Evolutionary conservation across 108 stramenopile species (phyloP).

Genomic region (Pseudonitzschia multiseries): DNA sequence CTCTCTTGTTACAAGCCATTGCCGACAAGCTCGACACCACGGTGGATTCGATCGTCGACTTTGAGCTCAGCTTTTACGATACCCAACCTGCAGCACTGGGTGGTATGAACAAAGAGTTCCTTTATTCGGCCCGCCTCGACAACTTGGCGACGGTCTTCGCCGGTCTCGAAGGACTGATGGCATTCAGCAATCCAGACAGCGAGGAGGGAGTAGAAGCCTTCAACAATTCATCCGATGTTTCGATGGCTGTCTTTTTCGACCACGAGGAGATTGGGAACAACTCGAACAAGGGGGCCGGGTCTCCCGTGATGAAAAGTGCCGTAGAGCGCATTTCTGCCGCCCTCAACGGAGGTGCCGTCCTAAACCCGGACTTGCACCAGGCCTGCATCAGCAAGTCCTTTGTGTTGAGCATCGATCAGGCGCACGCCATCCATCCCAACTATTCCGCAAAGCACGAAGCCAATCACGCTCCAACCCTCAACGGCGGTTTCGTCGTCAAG

Average conservation of each 20-base stretch:
- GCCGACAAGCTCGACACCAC: conserved; percentile 71
- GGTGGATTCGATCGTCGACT: conserved; percentile 85
- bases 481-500: conserved; percentile 91
- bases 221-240: conserved; percentile 50
- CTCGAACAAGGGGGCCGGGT: conserved; percentile 88
- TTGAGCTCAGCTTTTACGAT: conserved; percentile 92
- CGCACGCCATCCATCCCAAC: conserved; percentile 95
- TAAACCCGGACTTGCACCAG: conserved; percentile 48
- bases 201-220: neutral
- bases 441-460: conserved; percentile 90
- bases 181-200: conserved; percentile 40
- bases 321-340: conserved; percentile 71
- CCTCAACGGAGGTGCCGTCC: conserved; percentile 52
- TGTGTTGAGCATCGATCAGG: conserved; percentile 86
- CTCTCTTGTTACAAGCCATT: conserved; percentile 76
- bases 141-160: conserved; percentile 90
- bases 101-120: conserved; percentile 88
- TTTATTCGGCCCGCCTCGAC: conserved; percentile 91
- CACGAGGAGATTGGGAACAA: conserved; percentile 94
- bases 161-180: conserved; percentile 60
- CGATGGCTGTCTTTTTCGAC: conserved; percentile 86
- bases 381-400: conserved; percentile 70
- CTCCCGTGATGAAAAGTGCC: conserved; percentile 86
- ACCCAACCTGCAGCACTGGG: conserved; percentile 89
- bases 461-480: conserved; percentile 82